A percentile compares a stretch with the other conserved stretches of the same genome.
These are phyloP conservation scores for Podila horticola DNA, from an alignment of 192 early-diverging fungal genomes.

Conservation along the genomic window DNA sequence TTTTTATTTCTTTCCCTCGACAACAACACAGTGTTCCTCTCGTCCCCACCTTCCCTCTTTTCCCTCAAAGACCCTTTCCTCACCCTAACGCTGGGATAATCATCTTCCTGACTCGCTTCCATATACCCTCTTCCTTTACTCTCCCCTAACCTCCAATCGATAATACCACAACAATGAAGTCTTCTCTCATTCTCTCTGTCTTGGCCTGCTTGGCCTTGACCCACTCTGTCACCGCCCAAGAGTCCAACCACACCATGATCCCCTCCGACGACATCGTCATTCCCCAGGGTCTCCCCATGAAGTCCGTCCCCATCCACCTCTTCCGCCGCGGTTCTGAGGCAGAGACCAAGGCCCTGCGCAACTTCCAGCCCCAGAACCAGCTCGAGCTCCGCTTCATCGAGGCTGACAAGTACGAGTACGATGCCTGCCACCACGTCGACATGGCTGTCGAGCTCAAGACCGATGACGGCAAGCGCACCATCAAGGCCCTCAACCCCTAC, in stretches of 20 bases:
- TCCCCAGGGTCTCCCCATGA: constrained; percentile 23
- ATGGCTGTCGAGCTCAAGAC: constrained; percentile 39
- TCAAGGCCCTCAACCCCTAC: constrained; percentile 38
- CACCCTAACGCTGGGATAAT: not conserved
- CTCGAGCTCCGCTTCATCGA: constrained; percentile 39
- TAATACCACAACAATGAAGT: not conserved
- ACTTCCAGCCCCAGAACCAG: constrained; percentile 17
- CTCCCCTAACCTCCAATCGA: not conserved
- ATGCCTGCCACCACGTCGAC: constrained; percentile 33
- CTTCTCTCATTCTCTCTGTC: constrained; percentile 6
- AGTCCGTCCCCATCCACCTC: constrained; percentile 20
- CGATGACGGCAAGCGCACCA: constrained; percentile 12
- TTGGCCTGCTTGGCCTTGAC: constrained; percentile 15
- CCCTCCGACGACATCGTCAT: not conserved
- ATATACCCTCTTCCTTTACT: not conserved
- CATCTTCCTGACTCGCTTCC: not conserved
- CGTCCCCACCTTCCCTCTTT: not conserved
- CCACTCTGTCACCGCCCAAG: constrained; percentile 3
- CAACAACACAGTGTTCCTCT: not conserved
- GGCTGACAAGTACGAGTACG: constrained; percentile 5
- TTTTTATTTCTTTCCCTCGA: not conserved
- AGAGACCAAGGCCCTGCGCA: constrained; percentile 7
- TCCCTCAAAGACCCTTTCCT: not conserved
- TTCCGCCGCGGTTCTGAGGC: constrained; percentile 9
- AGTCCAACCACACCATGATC: not conserved